Conservation (phyloP, 2,329 filamentous ascomycete species). For the Ceratocystiopsis brevicomis region DNA sequence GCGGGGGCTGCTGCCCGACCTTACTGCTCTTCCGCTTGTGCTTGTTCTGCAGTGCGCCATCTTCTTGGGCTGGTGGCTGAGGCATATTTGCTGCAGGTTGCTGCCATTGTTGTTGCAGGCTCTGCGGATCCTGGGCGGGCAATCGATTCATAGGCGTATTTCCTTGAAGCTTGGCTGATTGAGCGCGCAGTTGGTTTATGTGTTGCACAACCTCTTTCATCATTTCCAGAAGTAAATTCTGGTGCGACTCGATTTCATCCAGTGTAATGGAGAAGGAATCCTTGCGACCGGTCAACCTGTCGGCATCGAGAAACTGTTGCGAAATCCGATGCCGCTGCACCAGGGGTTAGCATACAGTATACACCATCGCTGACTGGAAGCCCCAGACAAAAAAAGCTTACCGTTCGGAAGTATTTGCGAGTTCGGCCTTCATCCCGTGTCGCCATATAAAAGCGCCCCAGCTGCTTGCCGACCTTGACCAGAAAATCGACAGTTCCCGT, state of each 20-base stretch:
- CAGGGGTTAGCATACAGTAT: conserved; percentile 14
- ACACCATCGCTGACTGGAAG: no score
- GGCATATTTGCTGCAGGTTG: not conserved
- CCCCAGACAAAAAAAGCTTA: conserved; percentile 18
- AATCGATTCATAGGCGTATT: no score
- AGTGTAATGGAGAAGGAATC: conserved; percentile 31
- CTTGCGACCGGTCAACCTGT: conserved; percentile 25
- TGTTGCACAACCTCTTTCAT: conserved; percentile 21
- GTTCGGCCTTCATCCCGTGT: conserved; percentile 31
- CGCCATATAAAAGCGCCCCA: conserved; percentile 17
- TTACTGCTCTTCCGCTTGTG: conserved; percentile 27
- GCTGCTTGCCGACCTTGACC: conserved; percentile 23
- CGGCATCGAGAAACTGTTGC: conserved; percentile 33
- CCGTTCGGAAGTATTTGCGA: conserved; percentile 32
- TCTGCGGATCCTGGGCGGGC: conserved; percentile 1
- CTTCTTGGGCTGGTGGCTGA: no score
- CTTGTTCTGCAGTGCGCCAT: conserved; percentile 20
- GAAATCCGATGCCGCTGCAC: conserved; percentile 31
- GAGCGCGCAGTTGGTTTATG: not conserved
- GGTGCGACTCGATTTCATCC: conserved; percentile 30
- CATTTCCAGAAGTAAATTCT: conserved; percentile 31
- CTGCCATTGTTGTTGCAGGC: conserved; percentile 1
- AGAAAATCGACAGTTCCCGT: conserved; percentile 23
- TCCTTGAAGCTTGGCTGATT: no score
- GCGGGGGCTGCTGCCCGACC: conserved; percentile 28